These are phyloP conservation scores for Boletus speciosus DNA, from an alignment of 768 basidiomycete species.

Conservation along the genomic window DNA sequence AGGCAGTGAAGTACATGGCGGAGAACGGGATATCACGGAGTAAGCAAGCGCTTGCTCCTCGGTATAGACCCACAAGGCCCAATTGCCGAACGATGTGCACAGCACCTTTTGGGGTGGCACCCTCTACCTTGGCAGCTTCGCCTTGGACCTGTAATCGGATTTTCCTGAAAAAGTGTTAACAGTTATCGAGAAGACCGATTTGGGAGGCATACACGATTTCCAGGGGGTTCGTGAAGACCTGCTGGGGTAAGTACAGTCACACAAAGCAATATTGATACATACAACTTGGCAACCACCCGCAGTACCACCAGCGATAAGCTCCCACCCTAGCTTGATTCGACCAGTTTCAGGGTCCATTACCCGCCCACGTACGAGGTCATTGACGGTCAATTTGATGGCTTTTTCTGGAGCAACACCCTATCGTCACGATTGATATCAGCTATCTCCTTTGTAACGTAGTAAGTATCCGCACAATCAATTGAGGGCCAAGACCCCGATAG, in stretches of 20 bases:
- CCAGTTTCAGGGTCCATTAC: conserved; percentile 96
- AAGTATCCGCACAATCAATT: conserved; percentile 65
- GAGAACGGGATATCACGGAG: conserved; percentile 97
- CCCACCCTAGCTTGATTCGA: conserved; percentile 87
- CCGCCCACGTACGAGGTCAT: conserved; percentile 80
- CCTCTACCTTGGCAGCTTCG: conserved; percentile 85
- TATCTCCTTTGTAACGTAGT: background rate
- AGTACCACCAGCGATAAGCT: conserved; percentile 84
- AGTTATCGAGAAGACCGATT: background rate
- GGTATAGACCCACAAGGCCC: conserved; percentile 90
- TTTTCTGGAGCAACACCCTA: conserved; percentile 96
- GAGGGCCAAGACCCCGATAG: conserved; percentile 94
- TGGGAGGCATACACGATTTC: conserved; percentile 76
- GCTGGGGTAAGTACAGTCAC: conserved; percentile 15
- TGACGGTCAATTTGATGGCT: conserved; percentile 97
- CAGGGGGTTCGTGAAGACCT: conserved; percentile 97
- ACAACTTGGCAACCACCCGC: conserved; percentile 99
- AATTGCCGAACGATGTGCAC: conserved; percentile 90
- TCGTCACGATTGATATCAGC: conserved; percentile 6
- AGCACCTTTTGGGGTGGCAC: conserved; percentile 78
- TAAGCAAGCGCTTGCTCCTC: conserved; percentile 88
- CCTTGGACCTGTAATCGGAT: conserved; percentile 95
- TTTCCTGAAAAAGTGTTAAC: conserved; percentile 50
- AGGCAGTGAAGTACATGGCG: conserved; percentile 86
- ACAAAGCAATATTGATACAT: conserved; percentile 33